A percentile compares a stretch with the other conserved stretches of the same genome.
Conservation (phyloP, 169 alveolate species). For the Plasmodium knowlesi region DNA sequence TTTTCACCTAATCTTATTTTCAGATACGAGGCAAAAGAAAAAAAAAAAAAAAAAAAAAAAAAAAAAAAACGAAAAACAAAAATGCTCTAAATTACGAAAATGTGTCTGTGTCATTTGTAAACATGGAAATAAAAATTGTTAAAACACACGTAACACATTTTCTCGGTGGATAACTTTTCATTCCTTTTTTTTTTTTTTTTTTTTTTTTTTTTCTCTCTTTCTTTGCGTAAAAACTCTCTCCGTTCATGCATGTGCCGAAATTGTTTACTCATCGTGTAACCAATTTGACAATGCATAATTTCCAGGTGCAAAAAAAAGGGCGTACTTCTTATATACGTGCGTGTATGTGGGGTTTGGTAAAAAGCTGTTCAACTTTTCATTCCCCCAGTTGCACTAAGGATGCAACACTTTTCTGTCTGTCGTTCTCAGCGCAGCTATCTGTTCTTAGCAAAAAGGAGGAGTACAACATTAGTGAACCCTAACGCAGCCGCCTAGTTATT, state of each 20-base stretch:
- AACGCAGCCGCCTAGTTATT: slow-evolving; percentile 13
- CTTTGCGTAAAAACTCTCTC: background rate
- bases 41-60: slow-evolving; percentile 2
- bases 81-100: background rate
- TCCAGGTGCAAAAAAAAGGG: background rate
- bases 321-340: background rate
- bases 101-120: background rate
- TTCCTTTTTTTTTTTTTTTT: background rate
- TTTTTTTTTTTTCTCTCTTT: background rate
- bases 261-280: background rate
- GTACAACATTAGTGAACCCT: background rate
- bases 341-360: background rate
- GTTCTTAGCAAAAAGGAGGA: background rate
- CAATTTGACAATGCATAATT: background rate
- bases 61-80: slow-evolving; percentile 1
- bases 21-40: background rate
- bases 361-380: background rate
- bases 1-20: background rate
- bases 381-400: background rate
- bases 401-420: background rate
- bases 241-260: background rate
- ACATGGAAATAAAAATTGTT: background rate
- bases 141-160: background rate
- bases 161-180: background rate
- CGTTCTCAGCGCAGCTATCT: background rate